Base-by-base conservation (phyloP, 768 basidiomycete genomes). In the Mycena filopes region DNA sequence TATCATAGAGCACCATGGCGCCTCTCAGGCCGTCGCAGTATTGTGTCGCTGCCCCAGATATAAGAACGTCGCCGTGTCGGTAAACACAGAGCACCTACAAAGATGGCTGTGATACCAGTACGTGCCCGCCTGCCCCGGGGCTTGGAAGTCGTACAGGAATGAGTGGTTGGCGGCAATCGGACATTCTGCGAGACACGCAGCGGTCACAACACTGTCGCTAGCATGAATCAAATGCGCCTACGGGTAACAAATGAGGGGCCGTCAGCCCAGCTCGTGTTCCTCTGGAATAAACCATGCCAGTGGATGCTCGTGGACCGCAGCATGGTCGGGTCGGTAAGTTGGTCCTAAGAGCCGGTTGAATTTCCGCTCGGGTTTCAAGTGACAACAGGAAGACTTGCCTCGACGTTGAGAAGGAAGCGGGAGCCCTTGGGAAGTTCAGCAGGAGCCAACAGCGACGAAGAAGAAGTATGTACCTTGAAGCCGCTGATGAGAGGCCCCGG, bases 381-480 rank as follows among this genome's bases (percentile, higher is more conserved):
- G 18, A 4, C 2, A 6, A 12, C 33, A 23, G 11, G 3, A n/a
- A 38, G 13, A n/a, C 1, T 28, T 28, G 54, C 60, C 60, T 55
- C 28, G 4, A 89, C 85, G 50, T 86, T 85, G 43, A 89, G 71
- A 29, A 65, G 48, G 67, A 85, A 85, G 36, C 67, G 69, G 55
- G 81, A 77, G 15, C 85, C 82, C 76, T 87, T 42, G 13, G 33
- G 6, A 42, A 9, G 45, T 28, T 42, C 33, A 38, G 16, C 28
- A 25, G 12, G 21, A 25, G 10, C 23, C 13, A 3, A 28, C n/a
- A 43, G 25, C 42, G 7, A 3, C 26, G 43, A 29, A 16, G n/a
- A 12, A 33, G 21, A n/a, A 28, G 11, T 43, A 25, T 55, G 1
- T 51, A 73, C 73, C 40, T 66, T 73, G 49, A 66, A 49, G 15